Evolutionary conservation across 1,284 basidiomycete genomes (phyloP).

Genomic region (Rhizopogon hawkerae): DNA sequence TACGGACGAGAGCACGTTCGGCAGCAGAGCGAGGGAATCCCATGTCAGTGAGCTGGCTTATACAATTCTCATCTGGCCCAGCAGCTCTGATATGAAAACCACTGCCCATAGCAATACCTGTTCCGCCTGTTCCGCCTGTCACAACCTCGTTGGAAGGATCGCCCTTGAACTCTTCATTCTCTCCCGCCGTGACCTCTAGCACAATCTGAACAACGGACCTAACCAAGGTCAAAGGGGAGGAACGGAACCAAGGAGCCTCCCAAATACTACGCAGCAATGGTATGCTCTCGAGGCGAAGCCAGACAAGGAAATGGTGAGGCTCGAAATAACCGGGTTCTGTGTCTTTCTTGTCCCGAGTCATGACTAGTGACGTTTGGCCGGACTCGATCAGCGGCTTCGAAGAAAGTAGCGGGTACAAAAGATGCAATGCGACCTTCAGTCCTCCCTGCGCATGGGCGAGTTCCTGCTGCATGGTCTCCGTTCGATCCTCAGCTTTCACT

Average conservation of each 20-base stretch:
- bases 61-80: constrained; percentile 66
- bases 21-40: constrained; percentile 87
- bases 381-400: constrained; percentile 80
- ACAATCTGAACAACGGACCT: constrained; percentile 71
- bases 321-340: constrained; percentile 75
- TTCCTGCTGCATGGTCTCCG: constrained; percentile 51
- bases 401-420: constrained; percentile 72
- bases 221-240: constrained; percentile 66
- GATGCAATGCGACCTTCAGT: constrained; percentile 72
- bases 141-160: constrained; percentile 22
- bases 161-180: constrained; percentile 65
- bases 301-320: constrained; percentile 79
- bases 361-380: constrained; percentile 68
- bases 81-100: constrained; percentile 35
- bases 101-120: constrained; percentile 25
- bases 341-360: constrained; percentile 71
- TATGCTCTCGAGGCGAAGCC: constrained; percentile 64
- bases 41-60: constrained; percentile 90
- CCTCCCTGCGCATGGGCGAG: constrained; percentile 72
- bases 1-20: constrained; percentile 74
- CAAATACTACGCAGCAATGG: constrained; percentile 69
- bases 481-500: constrained; percentile 45
- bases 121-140: constrained; percentile 20
- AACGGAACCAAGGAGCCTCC: constrained; percentile 77
- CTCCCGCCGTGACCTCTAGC: constrained; percentile 74